Conservation (phyloP, 1,284 basidiomycete species). For the Chalciporus sp. region DNA sequence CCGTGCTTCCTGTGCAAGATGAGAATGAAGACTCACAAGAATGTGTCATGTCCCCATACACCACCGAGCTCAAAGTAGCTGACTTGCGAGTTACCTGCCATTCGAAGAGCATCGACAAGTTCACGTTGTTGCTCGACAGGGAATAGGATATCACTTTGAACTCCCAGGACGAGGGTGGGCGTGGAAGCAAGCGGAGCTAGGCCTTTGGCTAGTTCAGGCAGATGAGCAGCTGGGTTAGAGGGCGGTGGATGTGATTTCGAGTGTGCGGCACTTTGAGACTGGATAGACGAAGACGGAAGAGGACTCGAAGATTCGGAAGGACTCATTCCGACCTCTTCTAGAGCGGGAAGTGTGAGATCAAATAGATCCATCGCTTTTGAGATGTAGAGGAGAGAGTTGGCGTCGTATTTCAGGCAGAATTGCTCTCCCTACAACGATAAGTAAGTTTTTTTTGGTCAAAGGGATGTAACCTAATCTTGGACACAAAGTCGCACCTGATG, state of each 20-base stretch:
- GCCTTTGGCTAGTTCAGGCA: constrained; percentile 83
- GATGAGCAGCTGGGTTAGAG: constrained; percentile 69
- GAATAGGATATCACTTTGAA: constrained; percentile 96
- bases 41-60: constrained; percentile 98
- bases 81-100: constrained; percentile 86
- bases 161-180: constrained; percentile 89
- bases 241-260: constrained; percentile 74
- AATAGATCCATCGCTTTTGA: constrained; percentile 99
- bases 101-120: constrained; percentile 87
- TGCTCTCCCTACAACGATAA: constrained; percentile 66
- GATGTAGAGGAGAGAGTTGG: constrained; percentile 98
- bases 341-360: constrained; percentile 86
- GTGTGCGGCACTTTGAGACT: constrained; percentile 48
- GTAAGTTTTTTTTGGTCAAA: background rate
- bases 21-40: constrained; percentile 58
- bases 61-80: constrained; percentile 98
- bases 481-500: constrained; percentile 66
- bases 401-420: constrained; percentile 99
- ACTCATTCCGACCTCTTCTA: constrained; percentile 65
- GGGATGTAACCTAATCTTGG: background rate
- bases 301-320: constrained; percentile 34
- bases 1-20: background rate
- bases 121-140: constrained; percentile 98
- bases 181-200: constrained; percentile 76
- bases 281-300: constrained; percentile 25